A percentile compares a stretch with the other conserved stretches of the same genome.
phyloP scores from a whole-genome alignment of 169 alveolate genomes.

The Plasmodium vinckei region DNA sequence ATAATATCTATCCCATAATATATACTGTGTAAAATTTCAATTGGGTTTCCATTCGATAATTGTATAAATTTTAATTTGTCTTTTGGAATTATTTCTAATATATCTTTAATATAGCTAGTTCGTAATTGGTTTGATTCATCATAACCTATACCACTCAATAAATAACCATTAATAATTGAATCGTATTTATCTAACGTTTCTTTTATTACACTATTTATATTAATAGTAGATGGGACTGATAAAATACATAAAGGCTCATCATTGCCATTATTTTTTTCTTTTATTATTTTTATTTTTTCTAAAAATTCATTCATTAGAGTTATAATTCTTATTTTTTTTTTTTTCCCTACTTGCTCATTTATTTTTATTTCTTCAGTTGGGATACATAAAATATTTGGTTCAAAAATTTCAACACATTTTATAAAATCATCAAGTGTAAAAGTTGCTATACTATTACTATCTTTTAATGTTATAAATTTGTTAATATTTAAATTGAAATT shows the following conservation, averaged over 20 bases:
- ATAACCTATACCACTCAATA: slow-evolving; percentile 72
- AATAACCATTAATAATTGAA: slow-evolving; percentile 25
- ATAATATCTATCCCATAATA: slow-evolving; percentile 80
- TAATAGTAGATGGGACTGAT: slow-evolving; percentile 45
- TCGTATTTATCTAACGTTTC: slow-evolving; percentile 42
- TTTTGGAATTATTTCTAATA: slow-evolving; percentile 18
- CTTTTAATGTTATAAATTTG: slow-evolving; percentile 39
- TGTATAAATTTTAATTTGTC: slow-evolving; percentile 79
- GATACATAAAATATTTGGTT: slow-evolving; percentile 69
- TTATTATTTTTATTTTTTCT: slow-evolving; percentile 51
- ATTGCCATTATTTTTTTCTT: slow-evolving; percentile 12
- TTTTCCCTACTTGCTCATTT: slow-evolving; percentile 59
- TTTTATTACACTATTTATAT: slow-evolving; percentile 15
- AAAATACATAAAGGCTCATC: slow-evolving; percentile 28
- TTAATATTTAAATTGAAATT: slow-evolving; percentile 36
- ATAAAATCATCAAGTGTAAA: slow-evolving; percentile 59
- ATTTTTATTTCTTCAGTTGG: slow-evolving; percentile 71
- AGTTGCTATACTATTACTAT: slow-evolving; percentile 12
- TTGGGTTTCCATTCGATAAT: slow-evolving; percentile 77
- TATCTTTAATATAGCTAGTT: slow-evolving; percentile 23
- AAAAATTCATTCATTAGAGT: slow-evolving; percentile 52
- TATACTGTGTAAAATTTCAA: slow-evolving; percentile 79
- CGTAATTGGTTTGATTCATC: slow-evolving; percentile 63
- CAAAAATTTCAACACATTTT: slow-evolving; percentile 61
- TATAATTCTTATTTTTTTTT: slow-evolving; percentile 53